Evolutionary conservation across 495 filamentous ascomycete genomes (phyloP), one percentile per base, ranked within the genome.

Genomic region (Oidiodendron maius): DNA sequence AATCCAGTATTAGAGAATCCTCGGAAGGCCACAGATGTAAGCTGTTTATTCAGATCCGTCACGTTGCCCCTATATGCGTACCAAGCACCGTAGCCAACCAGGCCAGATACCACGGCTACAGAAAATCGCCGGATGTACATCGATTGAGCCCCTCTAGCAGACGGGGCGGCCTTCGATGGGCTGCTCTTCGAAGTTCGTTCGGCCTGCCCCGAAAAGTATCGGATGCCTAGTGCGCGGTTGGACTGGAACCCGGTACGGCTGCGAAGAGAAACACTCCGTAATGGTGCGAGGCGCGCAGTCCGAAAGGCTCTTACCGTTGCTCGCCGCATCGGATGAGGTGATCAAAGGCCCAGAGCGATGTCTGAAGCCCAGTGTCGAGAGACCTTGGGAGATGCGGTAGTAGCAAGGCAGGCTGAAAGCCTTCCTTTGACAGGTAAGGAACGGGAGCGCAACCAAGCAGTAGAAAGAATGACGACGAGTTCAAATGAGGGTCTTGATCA

Each of bases 61-160:
- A 3, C 38, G 38, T 50, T 37, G 3, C 48, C 48, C 52, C 73
- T 74, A 61, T 81, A 82, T 24, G 75, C 70, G 60, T 82, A 84
- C 73, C 76, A 86, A 46, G 81, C 80, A 23, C 82, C 81, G 38
- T 76, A 80, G 28, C 76, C 80, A 28, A 84, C 77, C 13, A 79
- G 69, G 17, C 77, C 71, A 16, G 80, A 81, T 16, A 82, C 71
- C 24, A 80, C 59, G 42, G 80, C 81, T 40, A 79, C 61, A 0
- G 80, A 81, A 57, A 84, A 78, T 48, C 72, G 74, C 23, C 81
- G 80, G 30, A 84, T 54, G 65, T 81, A 74, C 81, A 86, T 86
- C 11, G 81, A 78, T 24, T 79, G 75, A 10, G 34, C 8, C 43
- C 56, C 24, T 56, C 50, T 35, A 57, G 64, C 13, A 63, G 70